These are phyloP conservation scores for Thalassiosira hispida DNA, from an alignment of 352 stramenopile genomes.

Conservation along the genomic window DNA sequence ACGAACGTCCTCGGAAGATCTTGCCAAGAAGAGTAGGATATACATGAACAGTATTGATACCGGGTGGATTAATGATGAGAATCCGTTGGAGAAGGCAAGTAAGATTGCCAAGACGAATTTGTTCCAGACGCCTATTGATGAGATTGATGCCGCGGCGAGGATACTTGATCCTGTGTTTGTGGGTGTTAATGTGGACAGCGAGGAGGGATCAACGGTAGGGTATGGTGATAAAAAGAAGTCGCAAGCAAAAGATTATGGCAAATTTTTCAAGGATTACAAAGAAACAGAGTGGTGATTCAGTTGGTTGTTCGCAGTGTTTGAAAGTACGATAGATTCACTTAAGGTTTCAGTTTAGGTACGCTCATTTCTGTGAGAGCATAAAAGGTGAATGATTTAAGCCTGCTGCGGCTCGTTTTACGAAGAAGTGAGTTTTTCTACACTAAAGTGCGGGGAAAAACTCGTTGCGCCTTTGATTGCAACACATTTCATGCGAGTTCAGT, in stretches of 20 bases:
- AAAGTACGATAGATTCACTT: too few relatives aligned
- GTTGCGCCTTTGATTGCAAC: too few relatives aligned
- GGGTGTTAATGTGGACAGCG: conserved; percentile 67
- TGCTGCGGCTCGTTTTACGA: too few relatives aligned
- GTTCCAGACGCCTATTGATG: conserved; percentile 97
- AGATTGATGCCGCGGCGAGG: conserved; percentile 94
- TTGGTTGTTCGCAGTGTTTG: too few relatives aligned
- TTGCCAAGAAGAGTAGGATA: conserved; percentile 91
- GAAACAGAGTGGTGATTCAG: conserved; percentile 83
- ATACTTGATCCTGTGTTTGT: conserved; percentile 95
- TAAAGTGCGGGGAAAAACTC: too few relatives aligned
- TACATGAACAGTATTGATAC: conserved; percentile 99
- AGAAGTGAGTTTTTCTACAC: too few relatives aligned
- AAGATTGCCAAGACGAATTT: conserved; percentile 91
- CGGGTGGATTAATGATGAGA: conserved; percentile 98
- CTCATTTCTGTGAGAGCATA: too few relatives aligned
- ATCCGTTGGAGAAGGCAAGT: conserved; percentile 91
- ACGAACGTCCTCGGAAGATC: conserved; percentile 93
- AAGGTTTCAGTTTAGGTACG: too few relatives aligned
- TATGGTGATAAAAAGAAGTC: conserved; percentile 16
- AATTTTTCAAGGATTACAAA: conserved; percentile 87
- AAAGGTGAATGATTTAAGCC: too few relatives aligned
- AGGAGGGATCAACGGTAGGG: not conserved
- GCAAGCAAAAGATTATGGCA: conserved; percentile 70
- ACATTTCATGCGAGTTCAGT: too few relatives aligned